Conservation (phyloP, 805 yeast species). For the Ogataea parapolymorpha region DNA sequence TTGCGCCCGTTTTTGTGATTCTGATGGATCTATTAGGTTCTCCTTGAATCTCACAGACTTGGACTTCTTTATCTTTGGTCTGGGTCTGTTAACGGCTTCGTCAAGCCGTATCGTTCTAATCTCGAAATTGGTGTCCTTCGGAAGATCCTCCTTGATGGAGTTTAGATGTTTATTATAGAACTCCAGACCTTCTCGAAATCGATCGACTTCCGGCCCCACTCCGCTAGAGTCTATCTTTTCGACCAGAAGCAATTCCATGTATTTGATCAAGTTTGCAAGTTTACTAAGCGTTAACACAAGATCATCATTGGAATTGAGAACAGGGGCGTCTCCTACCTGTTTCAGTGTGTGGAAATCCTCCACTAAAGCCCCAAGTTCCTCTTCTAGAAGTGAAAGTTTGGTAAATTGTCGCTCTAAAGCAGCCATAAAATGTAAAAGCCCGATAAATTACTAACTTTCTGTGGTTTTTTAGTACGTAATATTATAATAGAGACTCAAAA, state of each 20-base stretch:
- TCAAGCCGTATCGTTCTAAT: slow-evolving; percentile 4
- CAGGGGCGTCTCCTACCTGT: neutral
- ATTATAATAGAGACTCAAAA: neutral
- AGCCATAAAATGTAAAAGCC: neutral
- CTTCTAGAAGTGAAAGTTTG: slow-evolving; percentile 17
- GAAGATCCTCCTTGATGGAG: slow-evolving; percentile 5
- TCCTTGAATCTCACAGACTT: slow-evolving; percentile 28
- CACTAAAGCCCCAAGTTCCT: slow-evolving; percentile 15
- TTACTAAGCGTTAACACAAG: slow-evolving; percentile 12
- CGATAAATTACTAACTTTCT: neutral
- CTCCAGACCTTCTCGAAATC: slow-evolving; percentile 2
- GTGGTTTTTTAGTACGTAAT: neutral
- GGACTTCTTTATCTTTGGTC: slow-evolving; percentile 14
- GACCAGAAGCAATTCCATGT: slow-evolving; percentile 14
- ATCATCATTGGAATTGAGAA: slow-evolving; percentile 13
- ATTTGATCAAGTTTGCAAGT: slow-evolving; percentile 13
- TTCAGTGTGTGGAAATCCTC: slow-evolving; percentile 19
- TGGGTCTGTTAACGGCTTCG: slow-evolving; percentile 1
- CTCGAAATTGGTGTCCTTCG: slow-evolving; percentile 3
- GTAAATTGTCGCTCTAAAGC: slow-evolving; percentile 19
- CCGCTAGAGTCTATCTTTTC: slow-evolving; percentile 13
- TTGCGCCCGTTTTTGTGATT: slow-evolving; percentile 2
- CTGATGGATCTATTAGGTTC: slow-evolving; percentile 19
- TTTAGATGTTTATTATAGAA: slow-evolving; percentile 4
- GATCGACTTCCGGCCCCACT: neutral